These are phyloP conservation scores for Amylostereum areolatum DNA, from an alignment of 1,284 basidiomycete genomes.

Conservation along the genomic window DNA sequence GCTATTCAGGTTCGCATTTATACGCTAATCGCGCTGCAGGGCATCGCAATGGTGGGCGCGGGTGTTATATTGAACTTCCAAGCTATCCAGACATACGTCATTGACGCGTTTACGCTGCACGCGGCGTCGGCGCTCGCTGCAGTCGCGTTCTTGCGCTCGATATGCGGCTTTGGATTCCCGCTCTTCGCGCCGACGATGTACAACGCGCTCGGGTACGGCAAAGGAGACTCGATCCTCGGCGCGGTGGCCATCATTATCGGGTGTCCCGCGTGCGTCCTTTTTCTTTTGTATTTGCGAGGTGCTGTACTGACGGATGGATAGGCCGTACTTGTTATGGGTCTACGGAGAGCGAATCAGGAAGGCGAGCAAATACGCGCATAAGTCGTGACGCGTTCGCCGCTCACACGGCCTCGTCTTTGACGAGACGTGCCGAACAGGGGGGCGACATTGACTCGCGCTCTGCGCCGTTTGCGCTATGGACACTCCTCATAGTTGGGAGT, in stretches of 20 bases:
- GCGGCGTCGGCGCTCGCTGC: conserved; percentile 63
- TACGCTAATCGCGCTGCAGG: conserved; percentile 27
- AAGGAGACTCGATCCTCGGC: conserved; percentile 57
- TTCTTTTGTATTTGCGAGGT: not conserved
- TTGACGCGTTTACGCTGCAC: conserved; percentile 61
- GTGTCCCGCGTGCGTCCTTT: conserved; percentile 51
- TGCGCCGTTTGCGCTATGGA: no score
- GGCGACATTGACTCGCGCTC: no score
- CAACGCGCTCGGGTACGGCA: conserved; percentile 54
- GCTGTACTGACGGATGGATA: conserved; percentile 15
- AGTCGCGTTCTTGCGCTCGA: conserved; percentile 47
- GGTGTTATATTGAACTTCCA: conserved; percentile 54
- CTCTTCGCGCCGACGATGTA: conserved; percentile 66
- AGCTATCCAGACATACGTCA: conserved; percentile 55
- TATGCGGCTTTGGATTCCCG: conserved; percentile 64
- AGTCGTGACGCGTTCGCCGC: no score
- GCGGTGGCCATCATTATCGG: conserved; percentile 49
- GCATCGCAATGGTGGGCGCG: conserved; percentile 47
- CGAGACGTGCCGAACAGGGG: no score
- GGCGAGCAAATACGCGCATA: conserved; percentile 23
- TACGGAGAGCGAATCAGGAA: conserved; percentile 42
- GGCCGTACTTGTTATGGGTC: conserved; percentile 49
- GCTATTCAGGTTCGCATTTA: not conserved
- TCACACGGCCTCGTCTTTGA: no score
- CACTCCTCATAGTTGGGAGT: no score